phyloP scores from a whole-genome alignment of 2,329 filamentous ascomycete genomes.

The Periconia macrospinosa region DNA sequence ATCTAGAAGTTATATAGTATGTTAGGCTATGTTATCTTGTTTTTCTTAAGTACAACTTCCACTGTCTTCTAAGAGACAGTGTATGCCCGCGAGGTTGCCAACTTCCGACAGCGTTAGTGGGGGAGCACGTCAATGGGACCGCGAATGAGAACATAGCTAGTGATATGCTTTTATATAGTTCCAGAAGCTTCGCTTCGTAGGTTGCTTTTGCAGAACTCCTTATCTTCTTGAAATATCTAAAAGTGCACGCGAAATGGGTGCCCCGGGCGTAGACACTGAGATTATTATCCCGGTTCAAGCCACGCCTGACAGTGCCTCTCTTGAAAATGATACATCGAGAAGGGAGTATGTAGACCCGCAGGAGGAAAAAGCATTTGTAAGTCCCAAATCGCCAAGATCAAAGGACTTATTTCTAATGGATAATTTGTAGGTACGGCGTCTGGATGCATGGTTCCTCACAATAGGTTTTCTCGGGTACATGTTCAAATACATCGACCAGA shows the following conservation, averaged over 20 bases:
- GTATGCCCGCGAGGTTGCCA: too few relatives aligned
- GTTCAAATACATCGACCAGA: conserved; percentile 19
- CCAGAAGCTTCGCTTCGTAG: too few relatives aligned
- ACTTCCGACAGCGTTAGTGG: too few relatives aligned
- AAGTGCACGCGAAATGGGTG: not conserved
- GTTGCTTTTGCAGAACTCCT: not conserved
- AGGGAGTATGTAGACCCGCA: not conserved
- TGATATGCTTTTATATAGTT: not conserved
- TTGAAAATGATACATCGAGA: not conserved
- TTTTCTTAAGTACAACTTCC: too few relatives aligned
- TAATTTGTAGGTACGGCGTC: conserved; percentile 8
- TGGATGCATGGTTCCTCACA: conserved; percentile 9
- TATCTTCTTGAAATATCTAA: not conserved
- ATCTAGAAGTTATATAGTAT: too few relatives aligned
- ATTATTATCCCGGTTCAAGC: not conserved
- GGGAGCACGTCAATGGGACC: not conserved
- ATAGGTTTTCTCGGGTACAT: conserved; percentile 15
- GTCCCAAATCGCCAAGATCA: not conserved
- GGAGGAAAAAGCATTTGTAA: conserved; percentile 3
- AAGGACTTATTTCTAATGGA: not conserved
- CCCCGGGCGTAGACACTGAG: not conserved
- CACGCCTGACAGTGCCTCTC: not conserved
- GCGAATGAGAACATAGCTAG: not conserved
- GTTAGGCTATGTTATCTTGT: too few relatives aligned
- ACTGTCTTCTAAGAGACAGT: too few relatives aligned